These are phyloP conservation scores for Coniosporium uncinatum DNA, from an alignment of 2,329 filamentous ascomycete species.

Conservation along the genomic window DNA sequence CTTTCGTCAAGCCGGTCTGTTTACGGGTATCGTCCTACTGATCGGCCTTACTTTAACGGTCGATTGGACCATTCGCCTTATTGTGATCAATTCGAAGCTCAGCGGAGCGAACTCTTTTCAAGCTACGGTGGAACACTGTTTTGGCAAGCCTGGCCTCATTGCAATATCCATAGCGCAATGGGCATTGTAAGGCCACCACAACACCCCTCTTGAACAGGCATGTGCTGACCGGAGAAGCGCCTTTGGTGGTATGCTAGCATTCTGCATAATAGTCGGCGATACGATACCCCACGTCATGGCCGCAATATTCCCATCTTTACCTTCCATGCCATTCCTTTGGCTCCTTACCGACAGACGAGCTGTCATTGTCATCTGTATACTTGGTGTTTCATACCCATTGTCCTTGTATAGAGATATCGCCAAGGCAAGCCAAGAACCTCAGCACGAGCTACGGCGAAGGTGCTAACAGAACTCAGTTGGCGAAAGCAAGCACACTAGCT, in stretches of 20 bases:
- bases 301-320: conserved; percentile 74
- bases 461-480: conserved; percentile 52
- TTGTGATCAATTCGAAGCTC: conserved; percentile 96
- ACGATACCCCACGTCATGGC: conserved; percentile 87
- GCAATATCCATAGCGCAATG: conserved; percentile 93
- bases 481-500: conserved; percentile 92
- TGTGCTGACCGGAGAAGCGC: conserved; percentile 47
- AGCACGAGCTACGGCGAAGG: not conserved
- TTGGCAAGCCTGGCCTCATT: conserved; percentile 80
- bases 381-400: conserved; percentile 85
- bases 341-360: conserved; percentile 76
- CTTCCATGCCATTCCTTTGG: conserved; percentile 70
- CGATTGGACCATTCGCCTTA: conserved; percentile 97
- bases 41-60: conserved; percentile 76
- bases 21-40: conserved; percentile 74
- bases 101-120: conserved; percentile 94
- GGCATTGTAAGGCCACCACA: conserved; percentile 63
- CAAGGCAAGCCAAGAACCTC: conserved; percentile 55
- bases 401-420: conserved; percentile 95
- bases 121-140: conserved; percentile 93
- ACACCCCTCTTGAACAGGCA: no score
- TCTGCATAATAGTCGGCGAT: conserved; percentile 96
- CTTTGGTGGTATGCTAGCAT: conserved; percentile 98
- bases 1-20: conserved; percentile 85
- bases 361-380: conserved; percentile 81